Conservation (phyloP, 805 yeast species). For the Yarrowia osloensis region DNA sequence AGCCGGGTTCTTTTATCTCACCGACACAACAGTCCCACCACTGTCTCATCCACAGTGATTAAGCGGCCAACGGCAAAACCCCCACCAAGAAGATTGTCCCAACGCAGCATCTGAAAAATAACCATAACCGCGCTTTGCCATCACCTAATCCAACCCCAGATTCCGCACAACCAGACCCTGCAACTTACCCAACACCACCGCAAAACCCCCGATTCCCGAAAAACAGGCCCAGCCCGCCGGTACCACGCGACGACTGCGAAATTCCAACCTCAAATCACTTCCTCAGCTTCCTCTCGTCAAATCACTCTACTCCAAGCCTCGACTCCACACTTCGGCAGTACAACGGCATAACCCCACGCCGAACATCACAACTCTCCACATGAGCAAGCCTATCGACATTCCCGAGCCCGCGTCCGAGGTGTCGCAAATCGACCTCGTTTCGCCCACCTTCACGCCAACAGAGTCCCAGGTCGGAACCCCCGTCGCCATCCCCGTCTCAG, state of each 20-base stretch:
- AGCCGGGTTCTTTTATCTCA: not conserved
- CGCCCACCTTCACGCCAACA: constrained; percentile 31
- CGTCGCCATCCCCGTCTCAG: constrained; percentile 31
- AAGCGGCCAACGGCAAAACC: not conserved
- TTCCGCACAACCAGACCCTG: constrained; percentile 18
- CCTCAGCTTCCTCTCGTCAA: not conserved
- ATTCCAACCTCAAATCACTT: not conserved
- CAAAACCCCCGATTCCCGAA: not conserved
- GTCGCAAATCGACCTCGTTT: constrained; percentile 16
- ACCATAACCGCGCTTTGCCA: constrained; percentile 15
- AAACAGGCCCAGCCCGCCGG: not conserved
- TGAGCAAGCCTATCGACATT: constrained; percentile 21
- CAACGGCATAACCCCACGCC: not conserved
- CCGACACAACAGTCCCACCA: not conserved
- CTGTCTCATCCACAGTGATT: not conserved
- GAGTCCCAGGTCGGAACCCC: constrained; percentile 28
- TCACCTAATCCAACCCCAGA: constrained; percentile 29
- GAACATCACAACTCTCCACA: no score
- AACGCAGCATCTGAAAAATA: constrained; percentile 27
- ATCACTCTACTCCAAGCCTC: not conserved
- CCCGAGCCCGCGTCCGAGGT: constrained; percentile 5
- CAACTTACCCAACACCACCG: not conserved
- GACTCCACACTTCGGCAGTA: constrained; percentile 8
- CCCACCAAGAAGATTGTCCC: constrained; percentile 15
- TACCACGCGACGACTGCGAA: no score